phyloP scores from a whole-genome alignment of 345 rosid genomes.

The Erodium maritimum region DNA sequence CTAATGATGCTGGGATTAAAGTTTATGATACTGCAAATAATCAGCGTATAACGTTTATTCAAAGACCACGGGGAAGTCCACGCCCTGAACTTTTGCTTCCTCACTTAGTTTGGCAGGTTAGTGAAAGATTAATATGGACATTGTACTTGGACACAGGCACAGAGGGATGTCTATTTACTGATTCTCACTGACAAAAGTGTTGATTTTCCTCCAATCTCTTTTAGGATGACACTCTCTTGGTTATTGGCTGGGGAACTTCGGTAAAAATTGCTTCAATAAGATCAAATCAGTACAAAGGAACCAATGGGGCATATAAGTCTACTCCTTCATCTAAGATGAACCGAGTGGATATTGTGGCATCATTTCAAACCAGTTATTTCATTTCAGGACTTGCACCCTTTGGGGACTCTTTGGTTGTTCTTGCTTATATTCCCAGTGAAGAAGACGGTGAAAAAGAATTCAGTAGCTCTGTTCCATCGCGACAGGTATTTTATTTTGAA shows the following conservation, averaged over 20 bases:
- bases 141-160: not conserved
- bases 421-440: slow-evolving; percentile 81
- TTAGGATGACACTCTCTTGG: slow-evolving; percentile 83
- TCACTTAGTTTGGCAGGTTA: slow-evolving; percentile 97
- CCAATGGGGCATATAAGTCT: slow-evolving; percentile 54
- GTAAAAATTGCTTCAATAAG: slow-evolving; percentile 90
- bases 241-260: slow-evolving; percentile 95
- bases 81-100: slow-evolving; percentile 84
- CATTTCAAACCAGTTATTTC: slow-evolving; percentile 93
- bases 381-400: slow-evolving; percentile 99
- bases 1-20: slow-evolving; percentile 93
- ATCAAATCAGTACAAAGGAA: slow-evolving; percentile 39
- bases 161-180: not conserved
- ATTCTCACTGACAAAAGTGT: slow-evolving; percentile 6
- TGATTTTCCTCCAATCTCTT: slow-evolving; percentile 11
- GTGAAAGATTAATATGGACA: slow-evolving; percentile 9
- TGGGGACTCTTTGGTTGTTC: slow-evolving; percentile 95
- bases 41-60: slow-evolving; percentile 90
- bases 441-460: slow-evolving; percentile 76
- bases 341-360: slow-evolving; percentile 92
- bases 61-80: slow-evolving; percentile 86
- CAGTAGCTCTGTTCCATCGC: slow-evolving; percentile 49
- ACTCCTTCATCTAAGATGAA: slow-evolving; percentile 47
- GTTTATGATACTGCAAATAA: slow-evolving; percentile 88
- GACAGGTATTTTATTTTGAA: slow-evolving; percentile 55